A percentile compares a stretch with the other conserved stretches of the same genome.
Evolutionary conservation across 306 rosid genomes (phyloP).

Genomic region (Sicyos baderoa): DNA sequence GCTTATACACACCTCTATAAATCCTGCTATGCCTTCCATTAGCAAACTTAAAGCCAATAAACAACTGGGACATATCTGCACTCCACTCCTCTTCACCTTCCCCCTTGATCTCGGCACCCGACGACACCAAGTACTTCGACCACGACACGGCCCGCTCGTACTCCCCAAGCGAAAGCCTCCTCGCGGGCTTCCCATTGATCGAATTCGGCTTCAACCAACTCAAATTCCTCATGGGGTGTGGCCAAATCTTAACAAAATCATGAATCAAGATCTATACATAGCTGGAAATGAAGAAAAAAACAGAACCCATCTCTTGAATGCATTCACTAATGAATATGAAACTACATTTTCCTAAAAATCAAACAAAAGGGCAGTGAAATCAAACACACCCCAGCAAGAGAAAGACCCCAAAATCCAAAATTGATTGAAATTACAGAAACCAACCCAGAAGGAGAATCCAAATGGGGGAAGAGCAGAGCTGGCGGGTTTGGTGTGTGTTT

Average conservation of each 20-base stretch:
- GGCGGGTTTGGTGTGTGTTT: slow-evolving; percentile 21
- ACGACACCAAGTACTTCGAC: slow-evolving; percentile 83
- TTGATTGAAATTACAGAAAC: neutral
- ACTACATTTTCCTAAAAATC: slow-evolving; percentile 39
- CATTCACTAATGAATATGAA: slow-evolving; percentile 14
- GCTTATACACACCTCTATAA: slow-evolving; percentile 77
- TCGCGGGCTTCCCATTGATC: slow-evolving; percentile 39
- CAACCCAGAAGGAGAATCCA: neutral
- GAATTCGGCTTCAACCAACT: slow-evolving; percentile 48
- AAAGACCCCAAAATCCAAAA: neutral
- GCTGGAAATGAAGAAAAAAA: slow-evolving; percentile 20
- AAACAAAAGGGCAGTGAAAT: neutral
- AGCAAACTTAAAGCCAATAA: slow-evolving; percentile 72
- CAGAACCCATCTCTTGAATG: slow-evolving; percentile 15
- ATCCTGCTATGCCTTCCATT: slow-evolving; percentile 85
- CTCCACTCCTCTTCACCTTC: slow-evolving; percentile 94
- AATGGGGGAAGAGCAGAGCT: slow-evolving; percentile 21
- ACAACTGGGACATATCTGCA: slow-evolving; percentile 83
- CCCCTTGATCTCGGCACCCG: slow-evolving; percentile 79
- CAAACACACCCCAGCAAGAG: neutral
- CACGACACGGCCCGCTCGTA: slow-evolving; percentile 85
- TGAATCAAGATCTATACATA: slow-evolving; percentile 15
- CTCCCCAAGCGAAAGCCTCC: slow-evolving; percentile 67
- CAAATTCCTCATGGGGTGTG: slow-evolving; percentile 26
- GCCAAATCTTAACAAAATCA: slow-evolving; percentile 33